phyloP scores from a whole-genome alignment of 805 yeast genomes.

The Metschnikowia lachancei region DNA sequence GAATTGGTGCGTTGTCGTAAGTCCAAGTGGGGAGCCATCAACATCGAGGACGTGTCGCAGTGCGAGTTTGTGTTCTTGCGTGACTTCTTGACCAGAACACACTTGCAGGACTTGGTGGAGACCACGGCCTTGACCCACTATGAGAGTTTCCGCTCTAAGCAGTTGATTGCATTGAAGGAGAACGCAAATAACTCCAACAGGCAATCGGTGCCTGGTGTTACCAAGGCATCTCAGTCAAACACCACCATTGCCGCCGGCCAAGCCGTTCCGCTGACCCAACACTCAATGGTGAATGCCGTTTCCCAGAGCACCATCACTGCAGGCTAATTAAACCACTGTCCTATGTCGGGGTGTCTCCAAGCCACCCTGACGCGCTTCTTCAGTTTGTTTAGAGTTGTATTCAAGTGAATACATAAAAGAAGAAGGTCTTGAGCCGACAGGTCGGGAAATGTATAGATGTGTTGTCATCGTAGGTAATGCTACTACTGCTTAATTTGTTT shows the following conservation, averaged over 20 bases:
- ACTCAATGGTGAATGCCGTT: slow-evolving; percentile 19
- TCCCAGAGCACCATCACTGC: slow-evolving; percentile 19
- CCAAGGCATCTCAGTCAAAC: slow-evolving; percentile 9
- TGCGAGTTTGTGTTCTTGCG: slow-evolving; percentile 94
- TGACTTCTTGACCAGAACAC: slow-evolving; percentile 92
- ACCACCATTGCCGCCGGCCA: slow-evolving; percentile 6
- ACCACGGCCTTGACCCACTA: slow-evolving; percentile 85
- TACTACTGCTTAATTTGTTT: not conserved
- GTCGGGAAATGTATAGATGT: not conserved
- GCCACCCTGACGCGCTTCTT: not conserved
- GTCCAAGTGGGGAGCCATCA: slow-evolving; percentile 90
- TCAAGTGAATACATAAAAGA: no score
- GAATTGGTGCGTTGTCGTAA: slow-evolving; percentile 83
- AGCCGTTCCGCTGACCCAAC: slow-evolving; percentile 6
- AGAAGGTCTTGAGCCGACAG: not conserved
- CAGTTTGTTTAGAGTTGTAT: not conserved
- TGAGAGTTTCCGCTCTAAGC: slow-evolving; percentile 91
- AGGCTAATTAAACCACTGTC: not conserved
- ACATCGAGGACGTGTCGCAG: slow-evolving; percentile 90
- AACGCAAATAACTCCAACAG: slow-evolving; percentile 58
- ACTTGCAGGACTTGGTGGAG: slow-evolving; percentile 92
- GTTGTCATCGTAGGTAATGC: slow-evolving; percentile 2
- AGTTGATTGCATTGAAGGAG: slow-evolving; percentile 89
- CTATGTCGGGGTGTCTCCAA: not conserved
- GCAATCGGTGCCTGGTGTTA: slow-evolving; percentile 24